Percentiles rank a stretch among this genome's conserved stretches.
Evolutionary conservation across 148 eudicot species (phyloP).

Genomic region (Chenopodium suecicum): DNA sequence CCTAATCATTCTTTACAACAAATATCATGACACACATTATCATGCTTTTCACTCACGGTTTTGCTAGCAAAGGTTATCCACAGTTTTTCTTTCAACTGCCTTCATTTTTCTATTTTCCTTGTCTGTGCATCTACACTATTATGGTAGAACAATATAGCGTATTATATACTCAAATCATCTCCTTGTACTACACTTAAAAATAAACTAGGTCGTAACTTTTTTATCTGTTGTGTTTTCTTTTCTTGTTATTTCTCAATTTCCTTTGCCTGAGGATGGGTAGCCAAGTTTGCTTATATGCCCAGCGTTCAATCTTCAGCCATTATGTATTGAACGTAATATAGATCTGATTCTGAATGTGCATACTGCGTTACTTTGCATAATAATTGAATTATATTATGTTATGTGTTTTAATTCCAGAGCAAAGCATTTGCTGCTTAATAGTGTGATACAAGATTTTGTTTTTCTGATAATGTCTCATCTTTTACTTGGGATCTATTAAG

Average conservation of each 20-base stretch:
- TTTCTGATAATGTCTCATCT: slow-evolving; percentile 5
- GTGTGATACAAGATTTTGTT: background rate
- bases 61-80: too few relatives aligned
- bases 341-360: background rate
- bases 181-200: too few relatives aligned
- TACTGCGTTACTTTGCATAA: background rate
- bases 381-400: background rate
- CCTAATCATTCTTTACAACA: too few relatives aligned
- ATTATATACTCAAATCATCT: too few relatives aligned
- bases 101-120: too few relatives aligned
- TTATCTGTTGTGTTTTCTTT: background rate
- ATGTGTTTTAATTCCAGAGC: background rate
- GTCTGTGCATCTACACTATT: too few relatives aligned
- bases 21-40: too few relatives aligned
- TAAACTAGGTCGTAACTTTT: too few relatives aligned
- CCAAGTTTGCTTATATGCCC: background rate
- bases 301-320: background rate
- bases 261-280: background rate
- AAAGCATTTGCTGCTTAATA: background rate
- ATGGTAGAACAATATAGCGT: too few relatives aligned
- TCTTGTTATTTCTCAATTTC: background rate
- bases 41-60: too few relatives aligned
- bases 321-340: background rate
- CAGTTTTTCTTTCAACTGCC: too few relatives aligned
- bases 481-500: slow-evolving; percentile 36